Percentiles rank a stretch among this genome's conserved stretches.
Conservation (phyloP, 768 basidiomycete genomes). For the Saitozyma podzolica region DNA sequence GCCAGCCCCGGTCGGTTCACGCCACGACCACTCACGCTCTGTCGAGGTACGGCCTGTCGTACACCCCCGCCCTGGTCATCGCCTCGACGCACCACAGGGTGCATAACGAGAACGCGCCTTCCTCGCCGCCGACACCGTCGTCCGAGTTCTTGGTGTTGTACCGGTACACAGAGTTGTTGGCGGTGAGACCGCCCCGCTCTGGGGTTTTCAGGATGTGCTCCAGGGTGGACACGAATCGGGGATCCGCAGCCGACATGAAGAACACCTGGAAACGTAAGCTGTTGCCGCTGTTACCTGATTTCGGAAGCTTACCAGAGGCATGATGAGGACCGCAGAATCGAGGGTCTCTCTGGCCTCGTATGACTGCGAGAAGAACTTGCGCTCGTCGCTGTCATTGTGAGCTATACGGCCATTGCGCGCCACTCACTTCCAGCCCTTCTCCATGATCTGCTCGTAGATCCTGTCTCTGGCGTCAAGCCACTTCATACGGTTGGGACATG, state of each 20-base stretch:
- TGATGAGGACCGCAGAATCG: conserved; percentile 77
- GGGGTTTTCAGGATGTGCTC: conserved; percentile 79
- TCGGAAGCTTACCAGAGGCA: conserved; percentile 58
- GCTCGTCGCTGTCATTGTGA: conserved; percentile 25
- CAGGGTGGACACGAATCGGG: conserved; percentile 81
- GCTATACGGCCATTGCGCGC: neutral
- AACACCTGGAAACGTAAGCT: conserved; percentile 23
- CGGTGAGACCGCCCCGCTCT: conserved; percentile 85
- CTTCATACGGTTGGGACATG: conserved; percentile 57
- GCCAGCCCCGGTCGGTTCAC: neutral
- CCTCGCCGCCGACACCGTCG: conserved; percentile 94
- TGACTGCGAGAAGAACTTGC: conserved; percentile 76
- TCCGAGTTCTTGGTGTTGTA: conserved; percentile 83
- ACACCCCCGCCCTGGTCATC: conserved; percentile 80
- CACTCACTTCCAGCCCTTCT: conserved; percentile 72
- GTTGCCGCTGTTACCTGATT: too few species aligned
- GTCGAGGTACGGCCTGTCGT: conserved; percentile 65
- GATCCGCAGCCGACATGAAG: conserved; percentile 61
- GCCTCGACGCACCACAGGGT: conserved; percentile 77
- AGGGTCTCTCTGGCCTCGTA: conserved; percentile 76
- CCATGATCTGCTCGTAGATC: conserved; percentile 91
- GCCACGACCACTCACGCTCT: conserved; percentile 57
- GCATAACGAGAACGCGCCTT: conserved; percentile 80
- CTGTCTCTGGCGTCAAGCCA: conserved; percentile 78
- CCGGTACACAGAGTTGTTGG: conserved; percentile 72